phyloP scores from a whole-genome alignment of 2,329 filamentous ascomycete species.

The Epichloe baconii region DNA sequence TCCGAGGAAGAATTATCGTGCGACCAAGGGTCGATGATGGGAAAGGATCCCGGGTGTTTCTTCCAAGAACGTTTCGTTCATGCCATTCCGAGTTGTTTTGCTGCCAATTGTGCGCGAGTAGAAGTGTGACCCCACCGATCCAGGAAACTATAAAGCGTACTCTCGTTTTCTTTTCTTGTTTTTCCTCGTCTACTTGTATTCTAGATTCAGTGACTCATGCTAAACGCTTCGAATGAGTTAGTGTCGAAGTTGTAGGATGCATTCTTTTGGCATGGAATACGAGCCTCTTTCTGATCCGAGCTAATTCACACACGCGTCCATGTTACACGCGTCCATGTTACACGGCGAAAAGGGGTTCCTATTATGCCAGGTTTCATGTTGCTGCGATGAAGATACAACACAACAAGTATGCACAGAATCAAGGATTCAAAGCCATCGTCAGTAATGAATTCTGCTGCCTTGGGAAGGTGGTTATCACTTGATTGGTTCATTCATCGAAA shows the following conservation, averaged over 20 bases:
- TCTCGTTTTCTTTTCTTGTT: background rate
- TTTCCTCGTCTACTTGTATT: background rate
- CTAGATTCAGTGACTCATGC: background rate
- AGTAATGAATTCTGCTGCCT: background rate
- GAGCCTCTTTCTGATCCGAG: too few relatives aligned
- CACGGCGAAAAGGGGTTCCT: too few relatives aligned
- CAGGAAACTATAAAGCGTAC: background rate
- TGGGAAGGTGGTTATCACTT: background rate
- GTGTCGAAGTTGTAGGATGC: background rate
- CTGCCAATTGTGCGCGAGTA: background rate
- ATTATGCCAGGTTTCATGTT: too few relatives aligned
- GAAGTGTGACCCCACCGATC: background rate
- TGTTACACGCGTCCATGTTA: too few relatives aligned
- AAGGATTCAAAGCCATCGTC: too few relatives aligned
- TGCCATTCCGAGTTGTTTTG: background rate
- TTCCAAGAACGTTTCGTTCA: background rate
- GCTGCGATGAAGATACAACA: too few relatives aligned
- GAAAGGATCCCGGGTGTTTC: background rate
- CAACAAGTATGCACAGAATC: too few relatives aligned
- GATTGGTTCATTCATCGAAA: background rate
- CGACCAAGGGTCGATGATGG: slow-evolving; percentile 11
- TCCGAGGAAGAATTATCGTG: slow-evolving; percentile 27
- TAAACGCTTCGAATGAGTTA: background rate
- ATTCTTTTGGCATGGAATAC: background rate
- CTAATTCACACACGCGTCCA: too few relatives aligned